Evolutionary conservation across 1,284 basidiomycete species (phyloP).

Genomic region (Tranzscheliella williamsii): DNA sequence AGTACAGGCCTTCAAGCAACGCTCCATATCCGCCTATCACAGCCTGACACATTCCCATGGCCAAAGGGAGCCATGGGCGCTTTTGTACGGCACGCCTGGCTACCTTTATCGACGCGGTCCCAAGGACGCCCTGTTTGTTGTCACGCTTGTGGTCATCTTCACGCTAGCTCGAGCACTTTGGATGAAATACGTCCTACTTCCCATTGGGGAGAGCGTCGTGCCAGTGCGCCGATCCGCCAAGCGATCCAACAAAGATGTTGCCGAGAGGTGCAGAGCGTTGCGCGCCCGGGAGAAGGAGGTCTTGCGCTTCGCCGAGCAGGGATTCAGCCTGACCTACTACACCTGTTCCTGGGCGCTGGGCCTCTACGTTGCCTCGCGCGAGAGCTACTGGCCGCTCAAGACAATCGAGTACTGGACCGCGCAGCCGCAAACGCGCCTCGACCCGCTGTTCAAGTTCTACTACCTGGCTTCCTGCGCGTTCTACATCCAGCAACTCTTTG

Average conservation of each 20-base stretch:
- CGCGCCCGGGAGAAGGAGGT: slow-evolving; percentile 69
- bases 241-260: not conserved
- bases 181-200: slow-evolving; percentile 47
- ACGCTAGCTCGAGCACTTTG: slow-evolving; percentile 41
- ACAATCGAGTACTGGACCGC: slow-evolving; percentile 75
- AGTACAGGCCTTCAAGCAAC: slow-evolving; percentile 17
- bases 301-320: slow-evolving; percentile 89
- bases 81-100: slow-evolving; percentile 29
- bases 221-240: slow-evolving; percentile 1
- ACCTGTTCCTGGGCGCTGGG: slow-evolving; percentile 75
- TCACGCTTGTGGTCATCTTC: slow-evolving; percentile 49
- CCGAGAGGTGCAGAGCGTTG: slow-evolving; percentile 20
- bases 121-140: slow-evolving; percentile 47
- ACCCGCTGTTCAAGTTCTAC: slow-evolving; percentile 64
- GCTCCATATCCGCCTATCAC: not conserved
- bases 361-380: slow-evolving; percentile 75
- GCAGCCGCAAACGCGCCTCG: slow-evolving; percentile 80
- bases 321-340: slow-evolving; percentile 85
- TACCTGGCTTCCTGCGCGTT: slow-evolving; percentile 86
- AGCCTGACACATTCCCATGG: not conserved
- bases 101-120: slow-evolving; percentile 34
- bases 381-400: slow-evolving; percentile 72
- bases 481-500: slow-evolving; percentile 87
- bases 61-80: slow-evolving; percentile 24
- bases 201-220: slow-evolving; percentile 36